These are phyloP conservation scores for Trypanosomatidae sp. DNA, from an alignment of 208 protist genomes.

Conservation along the genomic window DNA sequence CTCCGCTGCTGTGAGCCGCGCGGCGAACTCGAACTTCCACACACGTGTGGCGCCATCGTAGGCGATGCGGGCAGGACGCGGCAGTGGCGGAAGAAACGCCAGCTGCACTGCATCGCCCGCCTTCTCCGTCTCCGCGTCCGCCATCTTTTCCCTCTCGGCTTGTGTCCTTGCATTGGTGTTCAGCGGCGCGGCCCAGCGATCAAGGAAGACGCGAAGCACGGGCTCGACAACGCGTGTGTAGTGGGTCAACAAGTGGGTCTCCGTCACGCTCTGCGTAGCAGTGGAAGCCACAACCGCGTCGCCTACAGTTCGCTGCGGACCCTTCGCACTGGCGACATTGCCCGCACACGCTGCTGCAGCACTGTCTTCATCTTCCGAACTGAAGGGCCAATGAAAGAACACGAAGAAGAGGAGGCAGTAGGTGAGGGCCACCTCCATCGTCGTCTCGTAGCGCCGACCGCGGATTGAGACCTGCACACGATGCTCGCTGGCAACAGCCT, in stretches of 20 bases:
- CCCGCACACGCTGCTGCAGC: not conserved
- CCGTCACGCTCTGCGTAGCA: not conserved
- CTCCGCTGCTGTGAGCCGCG: conserved; percentile 24
- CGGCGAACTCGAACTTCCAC: conserved; percentile 45
- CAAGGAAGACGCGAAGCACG: conserved; percentile 12
- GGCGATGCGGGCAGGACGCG: conserved; percentile 24
- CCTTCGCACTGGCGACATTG: not conserved
- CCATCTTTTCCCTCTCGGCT: not conserved
- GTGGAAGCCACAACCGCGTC: conserved; percentile 9
- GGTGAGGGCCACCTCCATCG: conserved; percentile 41
- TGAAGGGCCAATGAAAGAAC: conserved; percentile 51
- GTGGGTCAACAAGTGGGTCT: conserved; percentile 10
- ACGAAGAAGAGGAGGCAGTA: conserved; percentile 51
- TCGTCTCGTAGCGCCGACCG: conserved; percentile 70
- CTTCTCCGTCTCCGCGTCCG: not conserved
- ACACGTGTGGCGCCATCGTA: conserved; percentile 22
- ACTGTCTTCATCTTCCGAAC: not conserved
- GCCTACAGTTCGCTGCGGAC: conserved; percentile 11
- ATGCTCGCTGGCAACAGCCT: conserved; percentile 17
- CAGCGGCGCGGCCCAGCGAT: not conserved
- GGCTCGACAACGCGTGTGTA: conserved; percentile 18
- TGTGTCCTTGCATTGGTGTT: not conserved
- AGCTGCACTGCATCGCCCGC: not conserved
- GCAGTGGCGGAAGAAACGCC: conserved; percentile 18
- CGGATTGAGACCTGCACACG: conserved; percentile 67